Percentiles rank a stretch among this genome's conserved stretches.
Evolutionary conservation across 148 eudicot species (phyloP).

Genomic region (Linanthus parryae): DNA sequence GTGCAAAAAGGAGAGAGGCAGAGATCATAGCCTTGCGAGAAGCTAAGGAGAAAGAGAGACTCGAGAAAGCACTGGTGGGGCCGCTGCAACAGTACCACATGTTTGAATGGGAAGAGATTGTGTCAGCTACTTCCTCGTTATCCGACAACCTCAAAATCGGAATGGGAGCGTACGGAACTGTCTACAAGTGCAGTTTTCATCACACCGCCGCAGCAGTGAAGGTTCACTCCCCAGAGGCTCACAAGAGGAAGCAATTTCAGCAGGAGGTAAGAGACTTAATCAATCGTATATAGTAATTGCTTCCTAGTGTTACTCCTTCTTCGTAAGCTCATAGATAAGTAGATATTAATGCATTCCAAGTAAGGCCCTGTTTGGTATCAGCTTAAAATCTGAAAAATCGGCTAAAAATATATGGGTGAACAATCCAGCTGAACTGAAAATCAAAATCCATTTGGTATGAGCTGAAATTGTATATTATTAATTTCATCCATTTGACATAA

Average conservation of each 20-base stretch:
- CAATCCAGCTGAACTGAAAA: too few species aligned
- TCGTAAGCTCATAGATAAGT: too few species aligned
- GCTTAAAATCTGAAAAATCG: too few species aligned
- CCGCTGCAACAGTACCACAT: conserved; percentile 44
- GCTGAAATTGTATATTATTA: too few species aligned
- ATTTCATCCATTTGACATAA: too few species aligned
- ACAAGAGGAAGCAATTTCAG: conserved; percentile 49
- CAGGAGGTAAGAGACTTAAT: conserved; percentile 87
- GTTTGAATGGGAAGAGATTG: conserved; percentile 77
- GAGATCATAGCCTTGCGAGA: conserved; percentile 50
- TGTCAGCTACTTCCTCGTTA: conserved; percentile 56
- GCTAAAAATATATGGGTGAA: too few species aligned
- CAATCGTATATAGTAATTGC: too few species aligned
- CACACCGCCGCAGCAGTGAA: conserved; percentile 81
- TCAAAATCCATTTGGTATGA: too few species aligned
- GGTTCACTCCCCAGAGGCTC: conserved; percentile 58
- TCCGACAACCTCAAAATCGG: conserved; percentile 58
- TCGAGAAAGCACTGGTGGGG: conserved; percentile 43
- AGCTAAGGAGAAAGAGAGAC: conserved; percentile 60
- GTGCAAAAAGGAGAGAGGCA: conserved; percentile 54
- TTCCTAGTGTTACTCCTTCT: too few species aligned
- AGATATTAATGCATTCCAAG: too few species aligned
- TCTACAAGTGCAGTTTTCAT: conserved; percentile 76
- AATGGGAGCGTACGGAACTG: conserved; percentile 75
- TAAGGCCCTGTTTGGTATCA: too few species aligned